Percentiles rank a stretch among this genome's conserved stretches.
Evolutionary conservation across 106 monocot species (phyloP).

Genomic region (Acorus gramineus): DNA sequence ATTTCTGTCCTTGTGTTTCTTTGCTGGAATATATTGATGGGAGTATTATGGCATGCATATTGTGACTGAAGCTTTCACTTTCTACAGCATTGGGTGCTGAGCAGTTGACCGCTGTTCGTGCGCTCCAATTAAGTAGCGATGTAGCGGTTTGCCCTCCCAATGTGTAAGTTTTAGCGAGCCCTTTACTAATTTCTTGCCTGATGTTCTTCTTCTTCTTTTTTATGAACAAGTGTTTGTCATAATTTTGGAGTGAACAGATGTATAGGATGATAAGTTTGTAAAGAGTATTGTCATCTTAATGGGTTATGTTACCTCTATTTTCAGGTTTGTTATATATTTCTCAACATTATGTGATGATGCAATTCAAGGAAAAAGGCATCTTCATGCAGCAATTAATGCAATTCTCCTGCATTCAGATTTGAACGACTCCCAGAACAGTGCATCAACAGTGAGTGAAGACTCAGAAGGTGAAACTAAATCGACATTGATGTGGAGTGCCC

Average conservation of each 20-base stretch:
- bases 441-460: constrained; percentile 12
- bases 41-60: too few relatives aligned
- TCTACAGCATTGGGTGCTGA: constrained; percentile 47
- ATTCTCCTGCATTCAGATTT: constrained; percentile 20
- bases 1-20: not conserved
- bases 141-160: constrained; percentile 63
- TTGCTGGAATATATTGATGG: not conserved
- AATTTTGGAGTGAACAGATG: too few relatives aligned
- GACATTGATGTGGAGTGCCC: constrained; percentile 54
- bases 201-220: not conserved
- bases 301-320: not conserved
- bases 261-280: too few relatives aligned
- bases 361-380: constrained; percentile 44
- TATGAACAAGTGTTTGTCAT: too few relatives aligned
- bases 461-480: constrained; percentile 20
- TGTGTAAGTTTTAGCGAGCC: constrained; percentile 36
- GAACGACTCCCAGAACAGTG: constrained; percentile 5
- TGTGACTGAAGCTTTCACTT: not conserved
- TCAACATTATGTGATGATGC: constrained; percentile 64
- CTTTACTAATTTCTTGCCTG: too few relatives aligned
- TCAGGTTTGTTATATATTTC: constrained; percentile 62
- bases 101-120: constrained; percentile 52
- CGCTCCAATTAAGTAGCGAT: constrained; percentile 71
- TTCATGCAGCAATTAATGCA: constrained; percentile 55
- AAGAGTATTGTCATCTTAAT: too few relatives aligned